A percentile compares a stretch with the other conserved stretches of the same genome.
Conservation (phyloP, 768 basidiomycete species). For the Dioszegia aurantiaca region DNA sequence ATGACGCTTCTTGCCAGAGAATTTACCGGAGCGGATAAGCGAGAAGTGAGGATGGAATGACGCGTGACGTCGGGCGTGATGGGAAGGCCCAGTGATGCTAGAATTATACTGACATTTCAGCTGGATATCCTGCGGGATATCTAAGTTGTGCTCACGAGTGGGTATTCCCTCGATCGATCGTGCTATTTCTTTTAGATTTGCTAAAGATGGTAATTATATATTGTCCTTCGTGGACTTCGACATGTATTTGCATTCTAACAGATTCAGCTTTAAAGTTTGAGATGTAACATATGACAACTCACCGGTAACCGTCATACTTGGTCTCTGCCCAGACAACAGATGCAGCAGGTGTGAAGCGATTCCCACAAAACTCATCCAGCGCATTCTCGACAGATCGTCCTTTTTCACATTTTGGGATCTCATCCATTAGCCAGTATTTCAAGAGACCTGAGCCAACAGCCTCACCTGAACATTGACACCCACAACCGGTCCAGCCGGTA, state of each 20-base stretch:
- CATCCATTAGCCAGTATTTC: not conserved
- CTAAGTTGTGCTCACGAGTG: constrained; percentile 54
- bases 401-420: constrained; percentile 83
- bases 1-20: constrained; percentile 44
- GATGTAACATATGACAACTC: constrained; percentile 7
- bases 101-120: constrained; percentile 58
- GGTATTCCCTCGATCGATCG: constrained; percentile 67
- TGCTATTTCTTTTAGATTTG: constrained; percentile 82
- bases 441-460: not conserved
- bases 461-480: constrained; percentile 66
- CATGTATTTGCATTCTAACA: constrained; percentile 75
- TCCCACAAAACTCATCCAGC: constrained; percentile 55
- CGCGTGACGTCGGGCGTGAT: constrained; percentile 11
- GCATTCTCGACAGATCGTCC: constrained; percentile 63
- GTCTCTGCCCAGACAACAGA: constrained; percentile 76
- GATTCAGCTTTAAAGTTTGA: not conserved
- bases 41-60: constrained; percentile 11
- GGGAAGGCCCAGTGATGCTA: constrained; percentile 60
- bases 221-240: constrained; percentile 56
- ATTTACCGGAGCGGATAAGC: constrained; percentile 6
- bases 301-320: constrained; percentile 90
- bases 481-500: constrained; percentile 55
- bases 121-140: not conserved
- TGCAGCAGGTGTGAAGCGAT: constrained; percentile 22
- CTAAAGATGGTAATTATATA: constrained; percentile 73